Percentiles rank a stretch among this genome's conserved stretches.
Conservation (phyloP, 768 basidiomycete species). For the Mrakia frigida region DNA sequence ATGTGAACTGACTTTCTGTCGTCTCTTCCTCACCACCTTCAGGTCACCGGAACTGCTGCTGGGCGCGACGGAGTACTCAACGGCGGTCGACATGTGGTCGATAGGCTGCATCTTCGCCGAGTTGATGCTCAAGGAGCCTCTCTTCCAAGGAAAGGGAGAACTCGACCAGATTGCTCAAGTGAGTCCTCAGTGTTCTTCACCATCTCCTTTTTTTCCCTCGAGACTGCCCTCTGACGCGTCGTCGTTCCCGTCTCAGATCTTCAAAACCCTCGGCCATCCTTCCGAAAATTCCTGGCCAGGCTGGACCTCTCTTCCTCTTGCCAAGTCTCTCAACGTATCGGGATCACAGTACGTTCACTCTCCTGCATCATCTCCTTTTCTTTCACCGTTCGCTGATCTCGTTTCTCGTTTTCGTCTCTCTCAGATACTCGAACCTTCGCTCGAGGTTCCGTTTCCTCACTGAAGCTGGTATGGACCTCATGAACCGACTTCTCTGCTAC, state of each 20-base stretch:
- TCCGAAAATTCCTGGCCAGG: slow-evolving; percentile 81
- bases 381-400: neutral
- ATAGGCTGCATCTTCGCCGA: slow-evolving; percentile 99
- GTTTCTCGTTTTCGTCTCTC: neutral
- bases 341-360: slow-evolving; percentile 42
- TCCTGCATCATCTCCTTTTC: neutral
- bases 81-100: slow-evolving; percentile 96
- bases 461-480: slow-evolving; percentile 72
- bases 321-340: slow-evolving; percentile 61
- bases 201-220: neutral
- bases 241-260: slow-evolving; percentile 53
- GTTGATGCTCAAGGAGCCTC: slow-evolving; percentile 84
- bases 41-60: slow-evolving; percentile 94
- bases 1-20: neutral
- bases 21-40: slow-evolving; percentile 26
- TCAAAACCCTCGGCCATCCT: slow-evolving; percentile 90
- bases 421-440: slow-evolving; percentile 54
- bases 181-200: slow-evolving; percentile 21
- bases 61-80: slow-evolving; percentile 88
- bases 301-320: slow-evolving; percentile 68
- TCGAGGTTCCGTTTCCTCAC: slow-evolving; percentile 78
- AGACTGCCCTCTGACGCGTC: neutral
- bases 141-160: slow-evolving; percentile 97
- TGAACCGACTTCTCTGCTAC: slow-evolving; percentile 76
- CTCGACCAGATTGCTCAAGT: slow-evolving; percentile 81